phyloP scores from a whole-genome alignment of 208 protist species.

The Leishmania tarentolae region DNA sequence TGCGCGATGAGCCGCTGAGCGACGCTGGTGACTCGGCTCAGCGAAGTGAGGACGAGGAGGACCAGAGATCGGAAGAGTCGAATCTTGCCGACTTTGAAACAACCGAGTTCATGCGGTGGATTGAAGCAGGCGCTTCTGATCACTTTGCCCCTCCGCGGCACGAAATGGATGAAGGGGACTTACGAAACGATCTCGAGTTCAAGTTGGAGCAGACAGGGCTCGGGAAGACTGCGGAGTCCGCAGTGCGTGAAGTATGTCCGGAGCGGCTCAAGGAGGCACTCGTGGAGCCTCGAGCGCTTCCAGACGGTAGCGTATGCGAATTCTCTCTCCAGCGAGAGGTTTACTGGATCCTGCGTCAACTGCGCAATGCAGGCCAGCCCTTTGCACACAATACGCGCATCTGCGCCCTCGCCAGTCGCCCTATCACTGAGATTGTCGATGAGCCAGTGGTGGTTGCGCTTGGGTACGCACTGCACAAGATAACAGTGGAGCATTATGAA shows the following conservation, averaged over 20 bases:
- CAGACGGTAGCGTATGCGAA: slow-evolving; percentile 56
- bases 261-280: slow-evolving; percentile 60
- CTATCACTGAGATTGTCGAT: slow-evolving; percentile 51
- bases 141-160: slow-evolving; percentile 6
- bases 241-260: slow-evolving; percentile 55
- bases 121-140: slow-evolving; percentile 42
- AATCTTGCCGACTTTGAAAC: slow-evolving; percentile 37
- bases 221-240: slow-evolving; percentile 37
- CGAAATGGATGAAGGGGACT: slow-evolving; percentile 5
- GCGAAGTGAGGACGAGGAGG: slow-evolving; percentile 22
- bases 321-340: slow-evolving; percentile 68
- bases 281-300: slow-evolving; percentile 46
- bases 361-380: slow-evolving; percentile 71
- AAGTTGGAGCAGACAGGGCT: slow-evolving; percentile 73
- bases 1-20: slow-evolving; percentile 40
- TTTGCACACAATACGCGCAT: slow-evolving; percentile 81
- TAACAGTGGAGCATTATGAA: slow-evolving; percentile 74
- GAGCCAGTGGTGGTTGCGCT: slow-evolving; percentile 74
- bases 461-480: slow-evolving; percentile 68
- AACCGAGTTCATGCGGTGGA: slow-evolving; percentile 78
- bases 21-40: slow-evolving; percentile 22
- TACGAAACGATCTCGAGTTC: slow-evolving; percentile 53
- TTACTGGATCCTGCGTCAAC: slow-evolving; percentile 84
- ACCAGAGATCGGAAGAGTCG: slow-evolving; percentile 23
- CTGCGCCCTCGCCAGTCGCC: slow-evolving; percentile 57